A percentile compares a stretch with the other conserved stretches of the same genome.
Evolutionary conservation across 306 rosid species (phyloP).

Genomic region (Psophocarpus tetragonolobus): DNA sequence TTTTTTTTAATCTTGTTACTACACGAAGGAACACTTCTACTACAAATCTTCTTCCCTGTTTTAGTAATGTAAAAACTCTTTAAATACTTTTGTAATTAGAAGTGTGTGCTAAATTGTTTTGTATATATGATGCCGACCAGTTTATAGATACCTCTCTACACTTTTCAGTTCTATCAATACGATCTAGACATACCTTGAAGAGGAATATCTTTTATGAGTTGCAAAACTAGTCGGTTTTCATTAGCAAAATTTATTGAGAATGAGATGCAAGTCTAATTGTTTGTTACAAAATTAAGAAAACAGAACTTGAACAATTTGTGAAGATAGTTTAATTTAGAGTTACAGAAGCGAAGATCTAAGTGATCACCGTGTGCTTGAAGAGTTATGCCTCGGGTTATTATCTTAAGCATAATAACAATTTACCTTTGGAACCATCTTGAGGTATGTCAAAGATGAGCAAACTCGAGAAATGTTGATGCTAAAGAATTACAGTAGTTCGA

Average conservation of each 20-base stretch:
- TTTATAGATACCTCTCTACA: neutral
- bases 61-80: conserved; percentile 18
- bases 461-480: neutral
- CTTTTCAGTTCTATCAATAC: neutral
- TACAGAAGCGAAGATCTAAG: neutral
- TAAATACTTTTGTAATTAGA: conserved; percentile 11
- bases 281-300: neutral
- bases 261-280: neutral
- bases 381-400: neutral
- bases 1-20: conserved; percentile 27
- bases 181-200: neutral
- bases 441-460: neutral
- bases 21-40: conserved; percentile 16
- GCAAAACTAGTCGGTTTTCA: neutral
- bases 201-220: neutral
- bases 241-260: neutral
- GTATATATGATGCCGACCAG: neutral
- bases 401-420: neutral
- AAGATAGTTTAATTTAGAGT: neutral
- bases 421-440: neutral
- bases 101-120: neutral
- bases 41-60: conserved; percentile 37
- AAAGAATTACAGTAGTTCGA: neutral
- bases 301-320: neutral
- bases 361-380: neutral